Evolutionary conservation across 2,329 filamentous ascomycete genomes (phyloP).

Genomic region (Didymella arachidicola): DNA sequence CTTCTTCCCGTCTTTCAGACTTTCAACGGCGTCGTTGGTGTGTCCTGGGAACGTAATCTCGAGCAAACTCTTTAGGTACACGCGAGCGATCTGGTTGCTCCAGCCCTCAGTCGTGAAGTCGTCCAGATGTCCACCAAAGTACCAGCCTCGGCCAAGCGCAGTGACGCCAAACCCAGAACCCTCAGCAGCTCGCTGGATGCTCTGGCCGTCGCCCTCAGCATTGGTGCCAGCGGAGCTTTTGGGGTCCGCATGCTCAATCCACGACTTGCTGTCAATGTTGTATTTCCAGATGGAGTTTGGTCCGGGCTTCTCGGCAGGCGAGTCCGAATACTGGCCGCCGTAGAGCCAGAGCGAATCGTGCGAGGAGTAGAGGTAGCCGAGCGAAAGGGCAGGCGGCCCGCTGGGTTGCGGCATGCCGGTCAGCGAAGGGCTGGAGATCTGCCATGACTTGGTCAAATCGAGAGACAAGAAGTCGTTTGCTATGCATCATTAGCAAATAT

Average conservation of each 20-base stretch:
- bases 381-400: conserved; percentile 74
- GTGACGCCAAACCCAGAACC: conserved; percentile 76
- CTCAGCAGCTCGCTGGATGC: conserved; percentile 74
- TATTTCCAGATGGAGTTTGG: conserved; percentile 75
- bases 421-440: conserved; percentile 68
- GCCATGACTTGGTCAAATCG: conserved; percentile 78
- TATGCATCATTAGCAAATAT: conserved; percentile 20
- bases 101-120: conserved; percentile 69
- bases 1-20: conserved; percentile 60
- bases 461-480: conserved; percentile 73
- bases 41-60: conserved; percentile 79
- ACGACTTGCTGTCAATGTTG: conserved; percentile 64
- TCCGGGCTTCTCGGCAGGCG: conserved; percentile 63
- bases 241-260: conserved; percentile 69
- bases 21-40: conserved; percentile 68
- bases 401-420: conserved; percentile 69
- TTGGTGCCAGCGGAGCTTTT: conserved; percentile 69
- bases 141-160: conserved; percentile 74
- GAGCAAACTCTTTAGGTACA: conserved; percentile 77
- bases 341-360: conserved; percentile 75
- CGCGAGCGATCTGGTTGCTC: conserved; percentile 68
- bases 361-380: conserved; percentile 80
- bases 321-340: conserved; percentile 75
- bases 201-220: conserved; percentile 62
- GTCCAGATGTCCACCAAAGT: conserved; percentile 81